phyloP scores from a whole-genome alignment of 2,329 filamentous ascomycete species.

The Calonectria leucothoes region DNA sequence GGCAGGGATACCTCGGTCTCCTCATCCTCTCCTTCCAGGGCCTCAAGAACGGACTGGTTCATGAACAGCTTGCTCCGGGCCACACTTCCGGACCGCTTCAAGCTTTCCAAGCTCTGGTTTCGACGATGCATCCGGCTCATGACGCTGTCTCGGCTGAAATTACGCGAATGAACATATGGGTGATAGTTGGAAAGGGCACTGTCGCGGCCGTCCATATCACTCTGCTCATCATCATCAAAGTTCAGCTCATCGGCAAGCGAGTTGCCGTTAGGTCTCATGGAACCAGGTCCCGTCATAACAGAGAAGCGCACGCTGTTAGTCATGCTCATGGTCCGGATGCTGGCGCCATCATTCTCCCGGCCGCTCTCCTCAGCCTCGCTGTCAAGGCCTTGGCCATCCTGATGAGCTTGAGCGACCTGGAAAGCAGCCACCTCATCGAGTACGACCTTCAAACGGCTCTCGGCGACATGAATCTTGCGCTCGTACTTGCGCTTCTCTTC shows the following conservation, averaged over 20 bases:
- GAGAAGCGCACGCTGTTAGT: constrained; percentile 81
- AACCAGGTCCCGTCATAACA: constrained; percentile 67
- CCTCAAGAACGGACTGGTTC: constrained; percentile 67
- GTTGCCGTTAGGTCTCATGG: constrained; percentile 71
- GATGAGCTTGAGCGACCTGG: constrained; percentile 65
- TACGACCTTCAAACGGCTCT: constrained; percentile 84
- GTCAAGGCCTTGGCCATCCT: constrained; percentile 57
- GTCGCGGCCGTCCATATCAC: constrained; percentile 77
- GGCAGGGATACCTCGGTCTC: constrained; percentile 55
- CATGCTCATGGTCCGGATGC: constrained; percentile 78
- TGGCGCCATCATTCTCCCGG: constrained; percentile 77
- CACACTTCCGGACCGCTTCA: constrained; percentile 66
- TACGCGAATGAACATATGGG: constrained; percentile 61
- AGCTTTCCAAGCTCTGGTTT: constrained; percentile 69
- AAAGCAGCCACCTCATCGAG: constrained; percentile 86
- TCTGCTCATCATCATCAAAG: constrained; percentile 81
- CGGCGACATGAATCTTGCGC: constrained; percentile 88
- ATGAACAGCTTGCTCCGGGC: constrained; percentile 64
- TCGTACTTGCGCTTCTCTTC: constrained; percentile 85
- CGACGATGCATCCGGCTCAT: constrained; percentile 61
- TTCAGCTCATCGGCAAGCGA: constrained; percentile 93
- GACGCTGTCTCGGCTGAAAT: constrained; percentile 68
- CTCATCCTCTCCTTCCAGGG: constrained; percentile 66
- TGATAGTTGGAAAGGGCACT: constrained; percentile 65
- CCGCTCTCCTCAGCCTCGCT: constrained; percentile 71